Evolutionary conservation across 2,329 filamentous ascomycete genomes (phyloP).

Genomic region (Cercospora sp.): DNA sequence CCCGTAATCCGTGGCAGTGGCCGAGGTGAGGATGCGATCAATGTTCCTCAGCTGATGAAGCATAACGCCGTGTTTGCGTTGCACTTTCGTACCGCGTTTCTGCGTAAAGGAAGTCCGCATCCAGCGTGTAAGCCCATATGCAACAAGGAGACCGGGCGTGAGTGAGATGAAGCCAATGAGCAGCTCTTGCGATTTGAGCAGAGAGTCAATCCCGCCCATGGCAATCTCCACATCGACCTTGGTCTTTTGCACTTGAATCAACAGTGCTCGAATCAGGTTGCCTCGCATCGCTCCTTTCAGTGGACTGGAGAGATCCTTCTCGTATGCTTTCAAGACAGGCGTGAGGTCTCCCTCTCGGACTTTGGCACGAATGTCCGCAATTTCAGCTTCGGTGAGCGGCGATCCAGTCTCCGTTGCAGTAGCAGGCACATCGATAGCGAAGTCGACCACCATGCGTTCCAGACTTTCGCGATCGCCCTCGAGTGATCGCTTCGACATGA

Average conservation of each 20-base stretch:
- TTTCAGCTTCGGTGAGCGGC: conserved; percentile 64
- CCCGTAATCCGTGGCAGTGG: conserved; percentile 65
- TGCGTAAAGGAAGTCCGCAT: conserved; percentile 68
- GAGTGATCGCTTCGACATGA: conserved; percentile 92
- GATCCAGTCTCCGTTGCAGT: conserved; percentile 50
- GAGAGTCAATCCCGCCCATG: conserved; percentile 89
- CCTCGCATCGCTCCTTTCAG: conserved; percentile 80
- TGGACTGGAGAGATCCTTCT: conserved; percentile 80
- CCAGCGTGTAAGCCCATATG: conserved; percentile 72
- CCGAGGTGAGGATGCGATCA: conserved; percentile 62
- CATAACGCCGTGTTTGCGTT: conserved; percentile 67
- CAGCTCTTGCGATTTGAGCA: conserved; percentile 93
- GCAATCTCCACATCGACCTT: conserved; percentile 98
- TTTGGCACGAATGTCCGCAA: conserved; percentile 72
- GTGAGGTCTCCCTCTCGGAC: conserved; percentile 92
- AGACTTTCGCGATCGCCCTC: conserved; percentile 87
- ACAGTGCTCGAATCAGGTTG: conserved; percentile 81
- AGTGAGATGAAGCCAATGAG: conserved; percentile 97
- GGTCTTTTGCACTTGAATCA: conserved; percentile 98
- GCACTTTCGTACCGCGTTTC: conserved; percentile 66
- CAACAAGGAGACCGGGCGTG: conserved; percentile 88
- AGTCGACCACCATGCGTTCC: conserved; percentile 97
- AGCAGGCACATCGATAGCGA: conserved; percentile 78
- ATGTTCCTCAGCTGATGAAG: conserved; percentile 82
- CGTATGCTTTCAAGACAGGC: conserved; percentile 85